Evolutionary conservation across 1,284 basidiomycete genomes (phyloP), one percentile per base, ranked within the genome.

Genomic region (Inonotus hispidus): DNA sequence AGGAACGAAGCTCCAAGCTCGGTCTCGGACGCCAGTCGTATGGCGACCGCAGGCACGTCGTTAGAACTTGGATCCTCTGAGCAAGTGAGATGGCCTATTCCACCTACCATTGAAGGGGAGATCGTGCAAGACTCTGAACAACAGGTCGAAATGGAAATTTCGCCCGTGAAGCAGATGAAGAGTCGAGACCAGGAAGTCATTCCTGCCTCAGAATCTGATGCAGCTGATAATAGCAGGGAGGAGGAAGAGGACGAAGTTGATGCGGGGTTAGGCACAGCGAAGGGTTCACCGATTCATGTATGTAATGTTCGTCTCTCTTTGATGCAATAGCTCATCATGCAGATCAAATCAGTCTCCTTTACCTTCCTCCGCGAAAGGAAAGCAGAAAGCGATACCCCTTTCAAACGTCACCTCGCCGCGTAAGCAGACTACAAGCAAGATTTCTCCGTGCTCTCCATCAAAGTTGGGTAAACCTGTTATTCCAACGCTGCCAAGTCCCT

Each of bases 51-150:
- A 32, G 59, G 54, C 4, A 55, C 53, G 49, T 61, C 55, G n/a
- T 14, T 52, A 19, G 53, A 23, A 14, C 21, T 21, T 56, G 35
- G 29, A 14, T 11, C 14, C 10, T n/a, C 29, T 2, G 29, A 43
- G 6, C 23, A 19, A 35, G 7, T 25, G 5, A 52, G 32, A 25
- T 25, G 32, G 11, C 35, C 45, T 8, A 21, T 27, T 21, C 25
- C 45, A 25, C 32, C 39, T 5, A 21, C 43, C 32, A 16, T 43
- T 19, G 60, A 65, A 19, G 58, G 61, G 27, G 70, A 69, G 3
- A 53, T 71, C 14, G 65, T 72, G 5, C 69, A 69, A 3, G 72
- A 72, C 37, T 71, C 72, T 7, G 71, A 71, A 52, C 65, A 67
- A 13, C 56, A 62, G 32, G 32, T 59, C n/a, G 50, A 54, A 23